Evolutionary conservation across 805 yeast genomes (phyloP).

Genomic region (Monosporozyma aerobia): DNA sequence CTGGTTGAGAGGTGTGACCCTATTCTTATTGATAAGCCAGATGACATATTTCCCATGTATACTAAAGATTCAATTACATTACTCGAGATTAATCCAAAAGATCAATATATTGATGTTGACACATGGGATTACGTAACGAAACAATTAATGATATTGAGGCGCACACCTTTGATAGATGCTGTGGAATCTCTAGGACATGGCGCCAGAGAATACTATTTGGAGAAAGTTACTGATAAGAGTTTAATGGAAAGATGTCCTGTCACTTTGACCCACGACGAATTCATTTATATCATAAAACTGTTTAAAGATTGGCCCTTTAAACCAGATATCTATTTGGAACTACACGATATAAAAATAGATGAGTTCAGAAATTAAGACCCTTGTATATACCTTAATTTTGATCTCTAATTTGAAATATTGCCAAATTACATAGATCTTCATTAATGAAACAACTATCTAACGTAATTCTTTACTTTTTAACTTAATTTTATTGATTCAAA

Average conservation of each 20-base stretch:
- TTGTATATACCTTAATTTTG: background rate
- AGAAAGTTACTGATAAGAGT: conserved; percentile 27
- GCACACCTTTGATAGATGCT: conserved; percentile 38
- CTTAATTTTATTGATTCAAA: background rate
- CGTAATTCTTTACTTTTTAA: background rate
- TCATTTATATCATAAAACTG: conserved; percentile 38
- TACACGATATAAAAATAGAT: conserved; percentile 1
- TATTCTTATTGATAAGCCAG: conserved; percentile 23
- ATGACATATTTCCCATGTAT: conserved; percentile 14
- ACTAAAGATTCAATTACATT: conserved; percentile 40
- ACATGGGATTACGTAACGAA: conserved; percentile 62
- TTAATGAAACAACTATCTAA: background rate
- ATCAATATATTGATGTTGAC: conserved; percentile 38
- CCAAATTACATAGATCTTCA: background rate
- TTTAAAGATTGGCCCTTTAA: conserved; percentile 81
- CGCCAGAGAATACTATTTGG: conserved; percentile 44
- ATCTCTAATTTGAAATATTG: background rate
- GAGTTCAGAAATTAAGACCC: background rate
- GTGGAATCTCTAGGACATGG: conserved; percentile 70
- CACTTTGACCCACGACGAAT: conserved; percentile 48
- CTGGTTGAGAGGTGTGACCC: conserved; percentile 24
- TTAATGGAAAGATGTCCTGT: conserved; percentile 38
- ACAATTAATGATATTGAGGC: conserved; percentile 42
- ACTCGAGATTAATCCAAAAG: conserved; percentile 47
- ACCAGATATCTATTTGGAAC: conserved; percentile 36